Percentiles rank a stretch among this genome's conserved stretches.
These are phyloP conservation scores for Neovahlkampfia damariscottae DNA, from an alignment of 78 protist genomes.

Conservation along the genomic window DNA sequence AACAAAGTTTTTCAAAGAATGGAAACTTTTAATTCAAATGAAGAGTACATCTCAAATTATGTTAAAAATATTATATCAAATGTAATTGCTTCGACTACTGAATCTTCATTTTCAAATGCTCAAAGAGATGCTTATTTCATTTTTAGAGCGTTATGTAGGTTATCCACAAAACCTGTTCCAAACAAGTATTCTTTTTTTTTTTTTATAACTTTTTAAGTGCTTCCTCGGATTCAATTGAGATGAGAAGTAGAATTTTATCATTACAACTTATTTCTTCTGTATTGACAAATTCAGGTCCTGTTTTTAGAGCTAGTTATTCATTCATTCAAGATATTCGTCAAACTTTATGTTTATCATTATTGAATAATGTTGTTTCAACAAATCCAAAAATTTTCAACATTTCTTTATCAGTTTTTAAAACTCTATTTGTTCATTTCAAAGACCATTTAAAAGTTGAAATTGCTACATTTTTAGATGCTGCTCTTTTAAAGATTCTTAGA, in stretches of 20 bases:
- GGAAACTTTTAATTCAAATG: conserved; percentile 9
- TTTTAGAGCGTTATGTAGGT: conserved; percentile 47
- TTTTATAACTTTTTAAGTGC: too few relatives aligned
- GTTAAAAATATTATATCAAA: too few relatives aligned
- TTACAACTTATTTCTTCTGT: conserved; percentile 42
- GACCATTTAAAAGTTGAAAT: conserved; percentile 61
- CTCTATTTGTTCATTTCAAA: conserved; percentile 44
- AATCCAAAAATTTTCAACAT: conserved; percentile 32
- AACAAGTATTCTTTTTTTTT: too few relatives aligned
- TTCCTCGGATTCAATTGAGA: neutral
- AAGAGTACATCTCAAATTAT: too few relatives aligned
- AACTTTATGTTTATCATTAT: conserved; percentile 29
- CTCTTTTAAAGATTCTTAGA: conserved; percentile 68
- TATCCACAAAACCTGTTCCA: conserved; percentile 39
- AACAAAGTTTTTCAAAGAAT: conserved; percentile 25
- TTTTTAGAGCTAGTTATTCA: conserved; percentile 21
- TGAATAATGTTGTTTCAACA: conserved; percentile 27
- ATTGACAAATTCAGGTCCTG: conserved; percentile 41
- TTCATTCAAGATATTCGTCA: conserved; percentile 35
- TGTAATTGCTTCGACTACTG: too few relatives aligned
- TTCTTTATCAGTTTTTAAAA: conserved; percentile 53
- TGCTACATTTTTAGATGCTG: conserved; percentile 67
- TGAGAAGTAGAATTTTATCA: conserved; percentile 36
- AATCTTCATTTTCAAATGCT: too few relatives aligned
- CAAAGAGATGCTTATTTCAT: conserved; percentile 50